phyloP scores from a whole-genome alignment of 2,329 filamentous ascomycete species.

The Juglanconis juglandina region DNA sequence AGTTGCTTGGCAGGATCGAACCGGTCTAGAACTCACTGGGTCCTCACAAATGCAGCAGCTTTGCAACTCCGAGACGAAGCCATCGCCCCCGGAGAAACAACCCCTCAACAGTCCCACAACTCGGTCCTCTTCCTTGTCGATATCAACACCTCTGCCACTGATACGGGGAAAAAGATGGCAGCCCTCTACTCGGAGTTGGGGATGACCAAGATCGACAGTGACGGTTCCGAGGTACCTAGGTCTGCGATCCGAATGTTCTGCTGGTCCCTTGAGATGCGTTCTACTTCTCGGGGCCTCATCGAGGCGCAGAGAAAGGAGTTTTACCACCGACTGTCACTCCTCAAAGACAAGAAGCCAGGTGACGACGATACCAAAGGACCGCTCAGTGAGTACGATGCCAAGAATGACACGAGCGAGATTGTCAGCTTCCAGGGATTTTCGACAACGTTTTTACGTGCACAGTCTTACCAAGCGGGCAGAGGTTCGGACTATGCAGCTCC shows the following conservation, averaged over 20 bases:
- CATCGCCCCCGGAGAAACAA: background rate
- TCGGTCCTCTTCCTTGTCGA: background rate
- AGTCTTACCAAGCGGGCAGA: no score
- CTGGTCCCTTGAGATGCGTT: background rate
- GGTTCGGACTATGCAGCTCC: background rate
- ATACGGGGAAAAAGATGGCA: background rate
- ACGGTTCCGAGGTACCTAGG: background rate
- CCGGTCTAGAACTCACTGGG: background rate
- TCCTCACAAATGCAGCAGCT: background rate
- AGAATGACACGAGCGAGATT: background rate
- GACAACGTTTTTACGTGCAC: no score
- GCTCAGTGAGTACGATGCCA: background rate
- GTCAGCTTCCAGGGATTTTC: background rate
- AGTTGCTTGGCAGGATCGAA: no score
- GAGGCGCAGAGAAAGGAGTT: background rate
- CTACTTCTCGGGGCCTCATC: background rate
- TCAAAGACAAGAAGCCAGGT: no score
- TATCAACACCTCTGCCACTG: background rate
- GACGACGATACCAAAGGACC: background rate
- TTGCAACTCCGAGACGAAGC: background rate
- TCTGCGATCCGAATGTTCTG: background rate
- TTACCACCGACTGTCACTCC: background rate
- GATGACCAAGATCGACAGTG: background rate
- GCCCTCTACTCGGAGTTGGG: background rate
- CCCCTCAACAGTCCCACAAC: background rate